phyloP scores from a whole-genome alignment of 2,329 filamentous ascomycete genomes.

The Aspergillus amoenus region DNA sequence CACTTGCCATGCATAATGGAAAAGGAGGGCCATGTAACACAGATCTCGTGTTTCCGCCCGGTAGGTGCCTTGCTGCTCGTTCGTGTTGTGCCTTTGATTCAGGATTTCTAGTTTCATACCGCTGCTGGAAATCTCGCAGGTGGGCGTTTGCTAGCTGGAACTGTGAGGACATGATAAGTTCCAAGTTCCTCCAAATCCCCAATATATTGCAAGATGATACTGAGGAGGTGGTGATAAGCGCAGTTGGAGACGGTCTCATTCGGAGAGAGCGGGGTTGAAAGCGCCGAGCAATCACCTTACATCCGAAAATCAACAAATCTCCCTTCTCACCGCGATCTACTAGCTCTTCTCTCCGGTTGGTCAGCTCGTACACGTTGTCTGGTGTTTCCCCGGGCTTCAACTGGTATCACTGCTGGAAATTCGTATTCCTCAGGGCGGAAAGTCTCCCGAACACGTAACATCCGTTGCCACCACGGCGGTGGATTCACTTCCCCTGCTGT shows the following conservation, averaged over 20 bases:
- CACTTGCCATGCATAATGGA: conserved; percentile 17
- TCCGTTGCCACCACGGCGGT: background rate
- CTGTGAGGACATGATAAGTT: background rate
- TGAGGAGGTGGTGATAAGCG: background rate
- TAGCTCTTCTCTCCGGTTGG: background rate
- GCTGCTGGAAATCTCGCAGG: background rate
- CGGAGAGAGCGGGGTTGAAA: background rate
- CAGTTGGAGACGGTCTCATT: background rate
- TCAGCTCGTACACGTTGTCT: background rate
- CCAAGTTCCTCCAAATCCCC: background rate
- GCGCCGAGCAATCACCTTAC: too few relatives aligned
- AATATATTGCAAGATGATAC: background rate
- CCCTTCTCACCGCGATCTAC: background rate
- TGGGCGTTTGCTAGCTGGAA: background rate
- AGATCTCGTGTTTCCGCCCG: conserved; percentile 35
- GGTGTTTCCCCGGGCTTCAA: background rate
- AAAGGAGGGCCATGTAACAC: conserved; percentile 20
- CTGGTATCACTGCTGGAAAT: background rate
- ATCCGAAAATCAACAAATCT: too few relatives aligned
- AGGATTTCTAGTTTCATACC: conserved; percentile 5
- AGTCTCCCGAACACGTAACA: background rate
- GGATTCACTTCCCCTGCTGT: background rate
- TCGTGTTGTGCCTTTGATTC: conserved; percentile 17
- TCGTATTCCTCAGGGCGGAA: background rate
- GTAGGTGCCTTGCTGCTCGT: conserved; percentile 22